Evolutionary conservation across 2,329 filamentous ascomycete species (phyloP).

Genomic region (Thielaviopsis punctulata): DNA sequence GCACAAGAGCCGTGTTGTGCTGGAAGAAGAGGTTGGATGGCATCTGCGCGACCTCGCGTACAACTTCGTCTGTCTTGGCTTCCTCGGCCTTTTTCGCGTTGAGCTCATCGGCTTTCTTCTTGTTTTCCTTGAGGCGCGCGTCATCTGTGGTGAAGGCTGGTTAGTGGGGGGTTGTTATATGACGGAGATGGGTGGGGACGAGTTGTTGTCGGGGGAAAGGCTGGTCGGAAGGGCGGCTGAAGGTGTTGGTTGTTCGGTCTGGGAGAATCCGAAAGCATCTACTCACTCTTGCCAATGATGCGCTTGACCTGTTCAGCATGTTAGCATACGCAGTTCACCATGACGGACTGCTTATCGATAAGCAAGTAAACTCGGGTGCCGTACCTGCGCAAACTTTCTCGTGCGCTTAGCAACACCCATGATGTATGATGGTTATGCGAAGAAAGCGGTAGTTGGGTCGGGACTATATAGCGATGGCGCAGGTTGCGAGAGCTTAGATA

Average conservation of each 20-base stretch:
- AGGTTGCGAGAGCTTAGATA: no score
- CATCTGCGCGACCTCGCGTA: constrained; percentile 66
- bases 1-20: constrained; percentile 71
- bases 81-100: constrained; percentile 40
- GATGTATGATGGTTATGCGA: constrained; percentile 5
- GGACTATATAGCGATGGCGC: no score
- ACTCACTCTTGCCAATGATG: constrained; percentile 49
- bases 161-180: not conserved
- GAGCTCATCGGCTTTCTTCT: constrained; percentile 43
- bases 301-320: constrained; percentile 45
- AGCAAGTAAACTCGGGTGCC: constrained; percentile 15
- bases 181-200: not conserved
- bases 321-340: constrained; percentile 12
- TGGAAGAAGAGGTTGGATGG: constrained; percentile 76
- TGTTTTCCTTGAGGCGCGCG: constrained; percentile 66
- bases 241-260: not conserved
- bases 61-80: constrained; percentile 39
- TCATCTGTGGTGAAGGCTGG: constrained; percentile 32
- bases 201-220: not conserved
- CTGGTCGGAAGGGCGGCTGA: not conserved
- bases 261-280: not conserved
- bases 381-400: constrained; percentile 66
- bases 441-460: not conserved
- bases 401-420: constrained; percentile 89
- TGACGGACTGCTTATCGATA: constrained; percentile 8